Base-by-base conservation (phyloP, 2,329 filamentous ascomycete genomes). In the Neurospora crassa region DNA sequence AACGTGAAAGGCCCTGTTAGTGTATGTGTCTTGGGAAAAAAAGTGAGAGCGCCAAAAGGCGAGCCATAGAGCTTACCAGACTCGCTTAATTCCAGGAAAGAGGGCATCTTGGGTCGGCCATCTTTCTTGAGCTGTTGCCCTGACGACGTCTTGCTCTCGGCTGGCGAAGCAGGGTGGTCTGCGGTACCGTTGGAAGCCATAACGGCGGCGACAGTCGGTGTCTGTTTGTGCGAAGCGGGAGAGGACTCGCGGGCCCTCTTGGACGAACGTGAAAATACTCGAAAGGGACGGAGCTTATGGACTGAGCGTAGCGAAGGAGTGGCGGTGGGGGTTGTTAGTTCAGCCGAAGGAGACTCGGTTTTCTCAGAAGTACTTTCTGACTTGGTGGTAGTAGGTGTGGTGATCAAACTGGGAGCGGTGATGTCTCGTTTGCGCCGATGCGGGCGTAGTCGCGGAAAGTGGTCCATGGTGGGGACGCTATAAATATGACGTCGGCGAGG, bases 41-140 rank as follows among this genome's bases (percentile, higher is more conserved):
- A 20, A n/a, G 45, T 34, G 10, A 11, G 34, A 68, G 14, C 40
- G 40, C 37, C n/a, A 67, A 59, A 59, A 41, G 24, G 47, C 42
- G 63, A 37, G 45, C 45, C 42, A 42, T 8, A 29, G 73, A 71
- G 79, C 84, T 73, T 81, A 85, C 87, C 85, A 78, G 80, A 75
- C 73, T 81, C 82, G 37, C 80, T 82, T 70, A 85, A 78, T 43
- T 80, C 80, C 71, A 90, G 79, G 78, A 90, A 90, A 16, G 82
- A 80, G 29, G 87, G 87, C 43, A 77, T 76, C 70, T 72, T 74
- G 11, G 68, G 71, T 41, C 18, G 67, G 63, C 14, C 37, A 5
- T 34, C 53, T 16, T 20, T 47, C 37, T 70, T 6, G 24, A 40
- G 37, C 41, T 29, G 47, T 67, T 34, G 59, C 29, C n/a, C 59